Percentiles rank a stretch among this genome's conserved stretches.
Evolutionary conservation across 306 rosid species (phyloP).

Genomic region (Quercus wislizeni): DNA sequence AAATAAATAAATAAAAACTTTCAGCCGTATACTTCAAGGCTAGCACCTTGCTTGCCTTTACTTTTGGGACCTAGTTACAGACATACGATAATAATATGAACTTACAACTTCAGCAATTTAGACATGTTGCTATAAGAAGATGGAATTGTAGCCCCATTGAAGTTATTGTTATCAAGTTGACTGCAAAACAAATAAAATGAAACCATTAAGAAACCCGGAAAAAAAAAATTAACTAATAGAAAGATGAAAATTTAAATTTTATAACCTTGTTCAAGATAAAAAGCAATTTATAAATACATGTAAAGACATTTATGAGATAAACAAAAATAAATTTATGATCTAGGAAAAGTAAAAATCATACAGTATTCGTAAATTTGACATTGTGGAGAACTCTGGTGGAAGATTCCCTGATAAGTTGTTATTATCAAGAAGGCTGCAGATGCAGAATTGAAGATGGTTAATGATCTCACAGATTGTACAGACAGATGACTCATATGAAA

Average conservation of each 20-base stretch:
- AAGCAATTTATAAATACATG: background rate
- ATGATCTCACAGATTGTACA: background rate
- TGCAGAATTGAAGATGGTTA: background rate
- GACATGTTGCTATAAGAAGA: slow-evolving; percentile 34
- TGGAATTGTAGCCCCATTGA: slow-evolving; percentile 40
- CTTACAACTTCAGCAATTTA: slow-evolving; percentile 46
- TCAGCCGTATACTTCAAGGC: background rate
- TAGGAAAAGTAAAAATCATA: slow-evolving; percentile 19
- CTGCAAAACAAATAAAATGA: slow-evolving; percentile 25
- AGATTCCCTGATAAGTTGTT: slow-evolving; percentile 44
- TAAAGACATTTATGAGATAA: background rate
- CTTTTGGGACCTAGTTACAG: background rate
- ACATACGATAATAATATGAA: slow-evolving; percentile 9
- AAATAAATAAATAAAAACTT: background rate
- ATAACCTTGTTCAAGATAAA: background rate
- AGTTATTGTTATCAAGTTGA: slow-evolving; percentile 52
- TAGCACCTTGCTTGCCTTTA: background rate
- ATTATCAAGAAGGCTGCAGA: slow-evolving; percentile 46
- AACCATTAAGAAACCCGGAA: background rate
- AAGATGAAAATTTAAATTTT: background rate
- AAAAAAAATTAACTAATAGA: background rate
- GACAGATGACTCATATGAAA: background rate
- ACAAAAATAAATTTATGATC: background rate
- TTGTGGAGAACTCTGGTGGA: slow-evolving; percentile 37
- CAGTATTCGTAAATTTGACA: slow-evolving; percentile 31